Percentiles rank a stretch among this genome's conserved stretches.
These are phyloP conservation scores for Umbelopsis vinacea DNA, from an alignment of 192 early-diverging fungal genomes.

Conservation along the genomic window DNA sequence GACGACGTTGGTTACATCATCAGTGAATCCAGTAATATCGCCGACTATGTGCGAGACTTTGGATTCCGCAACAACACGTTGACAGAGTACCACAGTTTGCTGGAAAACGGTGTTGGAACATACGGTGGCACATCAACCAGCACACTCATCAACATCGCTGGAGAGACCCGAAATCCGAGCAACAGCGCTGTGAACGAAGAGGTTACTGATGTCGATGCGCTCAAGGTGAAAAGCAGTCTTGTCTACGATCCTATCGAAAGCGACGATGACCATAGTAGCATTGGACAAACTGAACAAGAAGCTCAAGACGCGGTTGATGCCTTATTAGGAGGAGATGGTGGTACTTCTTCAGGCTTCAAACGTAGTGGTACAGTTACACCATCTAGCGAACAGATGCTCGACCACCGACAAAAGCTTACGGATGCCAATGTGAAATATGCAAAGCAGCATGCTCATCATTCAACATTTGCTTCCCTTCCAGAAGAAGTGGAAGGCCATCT, in stretches of 20 bases:
- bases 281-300: neutral
- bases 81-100: neutral
- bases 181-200: neutral
- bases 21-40: conserved; percentile 19
- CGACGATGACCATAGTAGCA: neutral
- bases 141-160: neutral
- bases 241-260: conserved; percentile 9
- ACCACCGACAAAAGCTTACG: conserved; percentile 2
- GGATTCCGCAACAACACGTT: conserved; percentile 1
- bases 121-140: conserved; percentile 7
- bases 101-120: conserved; percentile 14
- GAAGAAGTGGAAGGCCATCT: conserved; percentile 59
- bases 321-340: conserved; percentile 1
- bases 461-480: conserved; percentile 21
- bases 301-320: conserved; percentile 12
- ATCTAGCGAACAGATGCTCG: neutral
- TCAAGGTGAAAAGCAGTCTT: neutral
- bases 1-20: conserved; percentile 70
- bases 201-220: neutral
- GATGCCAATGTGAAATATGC: conserved; percentile 12
- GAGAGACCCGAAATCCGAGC: no score
- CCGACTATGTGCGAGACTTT: conserved; percentile 19
- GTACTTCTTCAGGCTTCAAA: neutral
- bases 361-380: conserved; percentile 18
- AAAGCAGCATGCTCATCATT: conserved; percentile 11